Conservation (phyloP, 2,329 filamentous ascomycete genomes). For the Fusarium ambrosium region DNA sequence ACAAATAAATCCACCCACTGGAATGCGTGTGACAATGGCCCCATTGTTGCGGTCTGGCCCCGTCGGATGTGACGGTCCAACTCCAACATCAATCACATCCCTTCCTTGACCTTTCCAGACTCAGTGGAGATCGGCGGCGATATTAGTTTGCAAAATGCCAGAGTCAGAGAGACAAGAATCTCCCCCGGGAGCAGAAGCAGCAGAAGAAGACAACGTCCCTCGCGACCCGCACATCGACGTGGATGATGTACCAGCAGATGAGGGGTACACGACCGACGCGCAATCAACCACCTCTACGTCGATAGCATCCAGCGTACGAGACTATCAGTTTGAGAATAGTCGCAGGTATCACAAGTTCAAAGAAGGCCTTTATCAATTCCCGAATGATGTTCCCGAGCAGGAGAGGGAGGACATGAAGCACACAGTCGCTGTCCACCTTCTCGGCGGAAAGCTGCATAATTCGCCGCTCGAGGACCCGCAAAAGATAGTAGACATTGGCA, state of each 20-base stretch:
- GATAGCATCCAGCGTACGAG: slow-evolving; percentile 50
- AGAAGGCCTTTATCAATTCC: slow-evolving; percentile 55
- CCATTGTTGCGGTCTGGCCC: neutral
- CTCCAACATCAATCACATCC: neutral
- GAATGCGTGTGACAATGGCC: neutral
- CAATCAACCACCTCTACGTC: slow-evolving; percentile 35
- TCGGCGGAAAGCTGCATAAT: slow-evolving; percentile 56
- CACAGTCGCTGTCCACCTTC: slow-evolving; percentile 53
- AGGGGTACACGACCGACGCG: slow-evolving; percentile 31
- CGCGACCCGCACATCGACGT: slow-evolving; percentile 23
- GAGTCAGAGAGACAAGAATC: neutral
- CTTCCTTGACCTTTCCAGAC: neutral
- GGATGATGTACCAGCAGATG: slow-evolving; percentile 21
- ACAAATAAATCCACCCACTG: slow-evolving; percentile 1
- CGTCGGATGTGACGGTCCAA: neutral
- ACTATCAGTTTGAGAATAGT: slow-evolving; percentile 59
- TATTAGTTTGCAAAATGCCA: slow-evolving; percentile 2
- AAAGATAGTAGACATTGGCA: slow-evolving; percentile 59
- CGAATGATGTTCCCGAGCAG: slow-evolving; percentile 61
- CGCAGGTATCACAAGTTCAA: slow-evolving; percentile 59
- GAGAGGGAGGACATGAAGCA: slow-evolving; percentile 60
- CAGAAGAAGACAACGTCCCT: neutral
- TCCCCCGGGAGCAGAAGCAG: neutral
- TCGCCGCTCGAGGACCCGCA: slow-evolving; percentile 57
- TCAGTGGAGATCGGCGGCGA: slow-evolving; percentile 3